phyloP scores from a whole-genome alignment of 257 asterid genomes.

The Eucommia ulmoides region DNA sequence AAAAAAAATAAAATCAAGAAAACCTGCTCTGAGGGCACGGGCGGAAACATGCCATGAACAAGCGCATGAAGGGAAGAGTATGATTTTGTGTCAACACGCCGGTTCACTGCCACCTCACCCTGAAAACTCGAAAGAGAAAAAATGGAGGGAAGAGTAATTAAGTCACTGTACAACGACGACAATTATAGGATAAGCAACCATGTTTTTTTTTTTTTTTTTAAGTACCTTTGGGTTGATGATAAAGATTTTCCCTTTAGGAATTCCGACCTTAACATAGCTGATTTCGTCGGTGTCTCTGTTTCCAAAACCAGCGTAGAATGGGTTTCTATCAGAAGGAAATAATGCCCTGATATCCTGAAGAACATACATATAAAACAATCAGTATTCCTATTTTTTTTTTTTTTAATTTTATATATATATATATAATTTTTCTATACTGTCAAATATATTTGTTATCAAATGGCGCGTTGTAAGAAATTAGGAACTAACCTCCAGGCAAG shows the following conservation, averaged over 20 bases:
- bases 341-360: slow-evolving; percentile 62
- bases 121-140: slow-evolving; percentile 20
- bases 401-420: too few species aligned
- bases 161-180: too few species aligned
- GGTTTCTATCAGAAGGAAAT: slow-evolving; percentile 74
- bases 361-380: not conserved
- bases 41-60: slow-evolving; percentile 82
- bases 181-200: too few species aligned
- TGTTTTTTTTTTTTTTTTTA: not conserved
- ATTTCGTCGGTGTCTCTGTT: slow-evolving; percentile 91
- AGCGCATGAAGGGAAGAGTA: slow-evolving; percentile 56
- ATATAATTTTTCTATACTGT: too few species aligned
- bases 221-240: slow-evolving; percentile 86
- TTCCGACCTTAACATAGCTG: slow-evolving; percentile 91
- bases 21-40: slow-evolving; percentile 62
- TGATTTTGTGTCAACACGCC: slow-evolving; percentile 53
- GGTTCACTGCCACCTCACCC: slow-evolving; percentile 90
- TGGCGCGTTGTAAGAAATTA: not conserved
- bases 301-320: slow-evolving; percentile 98
- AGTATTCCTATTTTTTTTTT: not conserved
- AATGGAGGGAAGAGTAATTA: too few species aligned
- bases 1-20: too few species aligned
- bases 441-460: too few species aligned
- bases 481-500: slow-evolving; percentile 79
- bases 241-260: slow-evolving; percentile 82